Evolutionary conservation across 164 flowering plant species (phyloP).

Genomic region (Dillenia suffruticosa): DNA sequence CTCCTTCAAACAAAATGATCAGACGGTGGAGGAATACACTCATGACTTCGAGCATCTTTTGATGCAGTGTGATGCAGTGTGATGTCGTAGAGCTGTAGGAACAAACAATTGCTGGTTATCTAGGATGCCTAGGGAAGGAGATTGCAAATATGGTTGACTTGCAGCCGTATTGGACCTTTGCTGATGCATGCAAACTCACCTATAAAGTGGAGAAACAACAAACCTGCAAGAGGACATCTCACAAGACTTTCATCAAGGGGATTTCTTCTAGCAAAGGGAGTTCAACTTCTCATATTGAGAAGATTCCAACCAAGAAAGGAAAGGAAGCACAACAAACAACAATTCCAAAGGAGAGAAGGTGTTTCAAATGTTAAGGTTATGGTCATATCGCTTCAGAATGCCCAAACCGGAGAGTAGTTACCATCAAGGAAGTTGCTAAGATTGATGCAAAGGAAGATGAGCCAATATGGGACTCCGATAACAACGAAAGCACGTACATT

Average conservation of each 20-base stretch:
- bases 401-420: too few species aligned
- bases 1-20: background rate
- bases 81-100: background rate
- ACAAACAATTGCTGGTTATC: background rate
- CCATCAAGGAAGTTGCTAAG: too few species aligned
- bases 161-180: background rate
- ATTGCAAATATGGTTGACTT: background rate
- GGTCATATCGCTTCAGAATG: too few species aligned
- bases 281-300: too few species aligned
- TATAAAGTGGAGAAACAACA: background rate
- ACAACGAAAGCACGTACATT: too few species aligned
- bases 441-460: too few species aligned
- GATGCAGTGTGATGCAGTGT: constrained; percentile 1
- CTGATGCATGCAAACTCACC: background rate
- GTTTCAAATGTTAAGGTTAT: too few species aligned
- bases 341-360: too few species aligned
- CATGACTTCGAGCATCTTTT: background rate
- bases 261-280: background rate
- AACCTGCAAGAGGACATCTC: background rate
- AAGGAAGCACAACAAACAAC: too few species aligned
- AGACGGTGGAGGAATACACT: background rate
- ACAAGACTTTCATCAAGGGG: background rate
- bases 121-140: background rate
- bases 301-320: too few species aligned
- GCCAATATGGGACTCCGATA: too few species aligned